Percentiles rank a stretch among this genome's conserved stretches.
phyloP scores from a whole-genome alignment of 306 rosid genomes.

The Prinsepia uniflora region DNA sequence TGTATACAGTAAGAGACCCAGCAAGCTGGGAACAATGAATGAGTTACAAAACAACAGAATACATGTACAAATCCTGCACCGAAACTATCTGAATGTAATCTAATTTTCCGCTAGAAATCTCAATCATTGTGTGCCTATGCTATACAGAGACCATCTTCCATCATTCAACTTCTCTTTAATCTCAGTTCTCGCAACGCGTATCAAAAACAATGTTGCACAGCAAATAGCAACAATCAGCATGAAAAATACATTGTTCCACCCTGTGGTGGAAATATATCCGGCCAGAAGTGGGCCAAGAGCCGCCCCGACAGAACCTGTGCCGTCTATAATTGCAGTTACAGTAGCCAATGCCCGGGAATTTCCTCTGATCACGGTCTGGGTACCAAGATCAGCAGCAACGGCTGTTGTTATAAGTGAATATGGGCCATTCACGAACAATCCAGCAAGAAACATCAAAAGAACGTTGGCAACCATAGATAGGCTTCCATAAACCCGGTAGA shows the following conservation, averaged over 20 bases:
- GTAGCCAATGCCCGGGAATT: slow-evolving; percentile 78
- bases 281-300: slow-evolving; percentile 90
- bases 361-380: slow-evolving; percentile 44
- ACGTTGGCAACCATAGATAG: slow-evolving; percentile 63
- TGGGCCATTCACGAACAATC: slow-evolving; percentile 57
- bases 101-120: background rate
- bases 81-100: slow-evolving; percentile 9
- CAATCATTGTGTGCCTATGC: slow-evolving; percentile 23
- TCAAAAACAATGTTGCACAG: slow-evolving; percentile 60
- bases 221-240: slow-evolving; percentile 66
- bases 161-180: slow-evolving; percentile 44
- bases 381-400: slow-evolving; percentile 91
- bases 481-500: slow-evolving; percentile 69
- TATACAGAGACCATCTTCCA: slow-evolving; percentile 42
- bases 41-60: slow-evolving; percentile 9
- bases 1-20: background rate
- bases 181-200: slow-evolving; percentile 61
- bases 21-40: slow-evolving; percentile 16
- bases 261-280: slow-evolving; percentile 60
- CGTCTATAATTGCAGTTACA: slow-evolving; percentile 86
- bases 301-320: slow-evolving; percentile 88
- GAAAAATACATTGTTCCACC: slow-evolving; percentile 80
- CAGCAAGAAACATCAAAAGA: slow-evolving; percentile 65
- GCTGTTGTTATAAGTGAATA: slow-evolving; percentile 86
- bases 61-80: slow-evolving; percentile 8